phyloP scores from a whole-genome alignment of 2,329 filamentous ascomycete genomes.

The Ophiostoma fasciatum region DNA sequence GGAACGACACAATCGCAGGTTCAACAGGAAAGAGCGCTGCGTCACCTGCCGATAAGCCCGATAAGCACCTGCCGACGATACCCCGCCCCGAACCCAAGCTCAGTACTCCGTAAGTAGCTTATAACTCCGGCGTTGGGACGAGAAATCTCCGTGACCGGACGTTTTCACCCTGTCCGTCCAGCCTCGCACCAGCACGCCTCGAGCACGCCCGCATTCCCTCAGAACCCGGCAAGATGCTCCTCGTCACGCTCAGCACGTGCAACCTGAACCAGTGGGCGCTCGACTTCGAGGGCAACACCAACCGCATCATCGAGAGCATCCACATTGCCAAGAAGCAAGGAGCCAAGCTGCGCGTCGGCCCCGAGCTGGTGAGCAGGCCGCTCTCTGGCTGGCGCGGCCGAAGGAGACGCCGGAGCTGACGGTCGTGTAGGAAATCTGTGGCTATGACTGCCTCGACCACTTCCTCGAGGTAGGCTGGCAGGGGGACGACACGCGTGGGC shows the following conservation, averaged over 20 bases:
- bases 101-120: too few species aligned
- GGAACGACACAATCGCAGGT: too few species aligned
- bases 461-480: slow-evolving; percentile 31
- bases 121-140: too few species aligned
- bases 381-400: background rate
- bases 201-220: too few species aligned
- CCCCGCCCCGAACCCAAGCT: too few species aligned
- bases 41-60: too few species aligned
- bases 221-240: slow-evolving; percentile 7
- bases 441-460: slow-evolving; percentile 55
- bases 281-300: slow-evolving; percentile 45
- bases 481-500: too few species aligned
- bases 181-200: too few species aligned
- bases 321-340: slow-evolving; percentile 45
- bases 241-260: slow-evolving; percentile 19
- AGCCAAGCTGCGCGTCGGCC: slow-evolving; percentile 45
- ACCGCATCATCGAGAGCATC: slow-evolving; percentile 46
- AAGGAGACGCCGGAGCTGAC: background rate
- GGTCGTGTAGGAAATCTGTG: slow-evolving; percentile 27
- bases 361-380: slow-evolving; percentile 23
- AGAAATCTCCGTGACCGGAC: too few species aligned
- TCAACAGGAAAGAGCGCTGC: too few species aligned
- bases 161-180: too few species aligned
- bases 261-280: slow-evolving; percentile 26
- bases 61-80: too few species aligned